phyloP scores from a whole-genome alignment of 2,329 filamentous ascomycete genomes.

The Fusarium torreyae region DNA sequence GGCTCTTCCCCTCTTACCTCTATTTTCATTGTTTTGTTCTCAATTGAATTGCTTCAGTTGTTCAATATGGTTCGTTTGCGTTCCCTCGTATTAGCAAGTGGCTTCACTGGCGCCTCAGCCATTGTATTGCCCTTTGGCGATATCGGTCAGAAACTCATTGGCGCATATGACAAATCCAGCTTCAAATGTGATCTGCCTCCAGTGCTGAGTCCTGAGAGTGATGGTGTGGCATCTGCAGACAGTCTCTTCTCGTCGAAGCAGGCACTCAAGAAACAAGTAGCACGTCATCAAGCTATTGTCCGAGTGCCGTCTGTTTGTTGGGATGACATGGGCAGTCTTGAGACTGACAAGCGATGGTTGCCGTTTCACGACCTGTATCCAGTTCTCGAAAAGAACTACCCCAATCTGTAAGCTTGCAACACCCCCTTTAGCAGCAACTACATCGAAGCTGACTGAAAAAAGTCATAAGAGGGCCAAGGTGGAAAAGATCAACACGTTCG shows the following conservation, averaged over 20 bases:
- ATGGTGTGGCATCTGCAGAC: constrained; percentile 53
- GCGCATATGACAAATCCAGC: not conserved
- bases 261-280: constrained; percentile 59
- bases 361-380: constrained; percentile 66
- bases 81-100: not conserved
- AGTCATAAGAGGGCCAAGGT: constrained; percentile 61
- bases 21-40: not conserved
- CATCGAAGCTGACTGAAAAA: not conserved
- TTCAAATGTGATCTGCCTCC: constrained; percentile 56
- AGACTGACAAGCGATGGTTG: constrained; percentile 68
- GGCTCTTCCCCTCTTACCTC: not conserved
- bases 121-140: not conserved
- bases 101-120: not conserved
- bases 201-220: constrained; percentile 50
- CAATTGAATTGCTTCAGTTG: not conserved
- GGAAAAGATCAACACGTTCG: constrained; percentile 74
- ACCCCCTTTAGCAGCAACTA: accelerated
- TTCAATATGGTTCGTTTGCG: not conserved
- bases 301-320: constrained; percentile 69
- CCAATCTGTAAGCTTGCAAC: constrained; percentile 58
- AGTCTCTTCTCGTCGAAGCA: constrained; percentile 54
- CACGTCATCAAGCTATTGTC: constrained; percentile 68
- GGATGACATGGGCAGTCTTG: constrained; percentile 69
- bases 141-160: not conserved
- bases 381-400: constrained; percentile 65